Evolutionary conservation across 2,329 filamentous ascomycete species (phyloP).

Genomic region (Emydomyces testavorans): DNA sequence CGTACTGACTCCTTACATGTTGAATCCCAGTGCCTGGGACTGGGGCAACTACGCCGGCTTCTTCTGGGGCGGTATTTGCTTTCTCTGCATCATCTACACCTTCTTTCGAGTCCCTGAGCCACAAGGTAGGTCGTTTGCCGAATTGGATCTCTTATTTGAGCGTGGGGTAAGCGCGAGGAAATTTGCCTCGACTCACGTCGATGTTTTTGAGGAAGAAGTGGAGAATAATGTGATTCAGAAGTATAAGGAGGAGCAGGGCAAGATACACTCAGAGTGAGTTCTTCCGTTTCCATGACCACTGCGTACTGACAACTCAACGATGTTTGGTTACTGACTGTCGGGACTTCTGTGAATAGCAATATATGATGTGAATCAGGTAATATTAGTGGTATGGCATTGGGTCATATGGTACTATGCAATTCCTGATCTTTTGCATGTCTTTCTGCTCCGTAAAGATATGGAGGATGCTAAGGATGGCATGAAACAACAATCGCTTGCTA

Average conservation of each 20-base stretch:
- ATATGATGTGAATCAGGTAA: too few relatives aligned
- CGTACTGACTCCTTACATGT: slow-evolving; percentile 82
- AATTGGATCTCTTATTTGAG: slow-evolving; percentile 78
- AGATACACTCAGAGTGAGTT: not conserved
- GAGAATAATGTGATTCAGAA: slow-evolving; percentile 12
- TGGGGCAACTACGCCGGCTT: slow-evolving; percentile 82
- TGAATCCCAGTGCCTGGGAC: slow-evolving; percentile 76
- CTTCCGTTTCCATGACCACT: not conserved
- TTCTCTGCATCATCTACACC: slow-evolving; percentile 68
- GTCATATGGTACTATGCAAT: too few relatives aligned
- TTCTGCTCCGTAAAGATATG: too few relatives aligned
- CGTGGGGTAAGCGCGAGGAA: slow-evolving; percentile 57
- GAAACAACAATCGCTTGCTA: too few relatives aligned
- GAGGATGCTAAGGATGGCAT: too few relatives aligned
- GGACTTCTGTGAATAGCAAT: too few relatives aligned
- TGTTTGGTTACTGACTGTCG: too few relatives aligned
- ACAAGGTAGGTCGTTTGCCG: slow-evolving; percentile 66
- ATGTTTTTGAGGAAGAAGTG: slow-evolving; percentile 17
- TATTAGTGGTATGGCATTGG: too few relatives aligned
- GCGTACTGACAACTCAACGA: not conserved
- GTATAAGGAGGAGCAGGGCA: slow-evolving; percentile 5
- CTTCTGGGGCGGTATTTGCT: slow-evolving; percentile 76
- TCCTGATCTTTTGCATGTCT: too few relatives aligned
- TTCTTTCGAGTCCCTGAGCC: slow-evolving; percentile 76
- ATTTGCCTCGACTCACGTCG: slow-evolving; percentile 37